Percentiles rank a stretch among this genome's conserved stretches.
Conservation (phyloP, 306 rosid genomes). For the cucumber (Cucumis sativus) region Cucumber_9930_V3 NC_026655.2:22048501-22049000, state of each 20-base stretch:
- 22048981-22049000: not conserved
- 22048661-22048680: not conserved
- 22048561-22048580: constrained; percentile 12
- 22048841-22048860: not conserved
- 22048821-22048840: not conserved
- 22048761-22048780: not conserved
- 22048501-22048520: constrained; percentile 1
- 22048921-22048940: not conserved
- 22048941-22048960: not conserved
- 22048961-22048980: not conserved
- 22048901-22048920: not conserved
- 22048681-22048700: not conserved
- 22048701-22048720: not conserved
- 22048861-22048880: not conserved
- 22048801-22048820: not conserved
- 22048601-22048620: not conserved
- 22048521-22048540: constrained; percentile 1
- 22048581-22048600: constrained; percentile 16
- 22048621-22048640: not conserved
- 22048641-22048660: not conserved
- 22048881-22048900: not conserved
- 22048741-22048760: not conserved
- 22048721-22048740: not conserved
- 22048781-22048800: not conserved
- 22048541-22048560: constrained; percentile 11